Evolutionary conservation across 805 yeast species (phyloP), one percentile per base, ranked within the genome.

Genomic region (Starmerella kuoi): DNA sequence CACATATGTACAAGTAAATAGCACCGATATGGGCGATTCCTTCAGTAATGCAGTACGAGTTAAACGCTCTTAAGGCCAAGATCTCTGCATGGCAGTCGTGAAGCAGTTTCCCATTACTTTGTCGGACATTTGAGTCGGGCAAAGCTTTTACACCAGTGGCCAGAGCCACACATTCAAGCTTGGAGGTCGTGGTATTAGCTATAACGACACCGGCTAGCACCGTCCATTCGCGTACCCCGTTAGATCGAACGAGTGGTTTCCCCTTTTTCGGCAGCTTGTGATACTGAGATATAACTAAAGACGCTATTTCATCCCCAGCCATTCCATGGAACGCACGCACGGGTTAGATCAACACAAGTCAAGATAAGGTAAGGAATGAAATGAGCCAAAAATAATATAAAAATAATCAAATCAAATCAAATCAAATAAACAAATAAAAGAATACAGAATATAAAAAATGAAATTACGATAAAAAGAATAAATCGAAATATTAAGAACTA

Each of bases 51-150:
- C 83, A 49, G 40, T 64, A 69, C 50, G 71, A 59, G 52, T 87
- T 87, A 55, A 88, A 75, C 1, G 76, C 72, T 22, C 97, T 61
- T 0, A 87, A 44, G 0, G 80, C 73, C 14, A 91, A 61, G 1
- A 86, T 71, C 55, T 88, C 98, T 0, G 97, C 96, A 62, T 88
- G 98, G 58, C 77, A 66, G 59, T 88, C 97, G 55, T 88, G 97
- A 0, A 88, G 64, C 7, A 85, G 58, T 15, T 58, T 55, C 0
- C 97, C 96, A 0, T 63, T 43, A 2, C 72, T 62, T 37, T 63
- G 61, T 3, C 56, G 47, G 0, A 79, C 58, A 2, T 50, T 55
- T 1, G 50, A 56, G 51, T 78, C 73, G 1, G 96, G 87, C 17
- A 72, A 53, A 0, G 84, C 72, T 56, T 91, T 91, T 38, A 85